phyloP scores from a whole-genome alignment of 1,139 yeast genomes.

The Taphrina sp. region DNA sequence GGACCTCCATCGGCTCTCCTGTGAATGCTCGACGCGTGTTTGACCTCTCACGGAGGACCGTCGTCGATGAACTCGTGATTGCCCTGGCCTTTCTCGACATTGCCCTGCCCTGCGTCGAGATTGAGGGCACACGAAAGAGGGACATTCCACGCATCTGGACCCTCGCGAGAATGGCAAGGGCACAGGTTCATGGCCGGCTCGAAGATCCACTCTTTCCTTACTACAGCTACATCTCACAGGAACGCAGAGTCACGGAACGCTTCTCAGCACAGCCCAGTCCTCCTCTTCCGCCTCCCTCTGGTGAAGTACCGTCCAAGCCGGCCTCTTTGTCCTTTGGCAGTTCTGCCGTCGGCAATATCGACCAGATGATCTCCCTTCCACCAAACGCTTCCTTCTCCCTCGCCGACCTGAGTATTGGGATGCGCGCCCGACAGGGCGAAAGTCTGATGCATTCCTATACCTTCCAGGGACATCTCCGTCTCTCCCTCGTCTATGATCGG shows the following conservation, averaged over 20 bases:
- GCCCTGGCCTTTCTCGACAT: constrained; percentile 18
- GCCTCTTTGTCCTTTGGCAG: constrained; percentile 22
- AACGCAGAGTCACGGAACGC: neutral
- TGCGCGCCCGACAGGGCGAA: constrained; percentile 25
- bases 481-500: constrained; percentile 20
- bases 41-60: neutral
- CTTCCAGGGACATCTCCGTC: constrained; percentile 1
- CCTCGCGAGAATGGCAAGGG: constrained; percentile 15
- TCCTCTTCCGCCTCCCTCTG: too few relatives aligned
- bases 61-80: constrained; percentile 15
- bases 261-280: neutral
- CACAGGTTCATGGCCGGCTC: neutral
- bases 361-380: neutral
- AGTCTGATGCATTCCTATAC: constrained; percentile 26
- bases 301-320: neutral
- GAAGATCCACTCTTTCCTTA: constrained; percentile 8
- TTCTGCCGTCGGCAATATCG: constrained; percentile 18
- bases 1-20: constrained; percentile 22
- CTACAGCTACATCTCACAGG: constrained; percentile 19
- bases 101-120: constrained; percentile 7
- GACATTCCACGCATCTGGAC: constrained; percentile 9
- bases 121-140: neutral
- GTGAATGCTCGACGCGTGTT: constrained; percentile 20
- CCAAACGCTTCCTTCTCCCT: neutral
- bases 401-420: constrained; percentile 18